Percentiles rank a stretch among this genome's conserved stretches.
Conservation (phyloP, 2,329 filamentous ascomycete species). For the Pseudogymnoascus sp. region DNA sequence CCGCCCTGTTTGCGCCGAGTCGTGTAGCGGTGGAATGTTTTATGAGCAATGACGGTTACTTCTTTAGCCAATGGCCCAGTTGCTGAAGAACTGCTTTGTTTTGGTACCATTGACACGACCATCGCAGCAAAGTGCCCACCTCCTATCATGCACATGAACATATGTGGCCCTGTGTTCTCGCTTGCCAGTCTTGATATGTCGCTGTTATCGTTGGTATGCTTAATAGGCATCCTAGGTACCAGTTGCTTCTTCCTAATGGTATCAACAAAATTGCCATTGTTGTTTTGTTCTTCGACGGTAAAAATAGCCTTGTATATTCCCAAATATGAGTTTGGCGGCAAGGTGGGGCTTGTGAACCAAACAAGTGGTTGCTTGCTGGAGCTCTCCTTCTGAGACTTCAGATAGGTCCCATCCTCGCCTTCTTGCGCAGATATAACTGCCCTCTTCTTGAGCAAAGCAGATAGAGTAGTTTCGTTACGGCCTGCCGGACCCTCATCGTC, state of each 20-base stretch:
- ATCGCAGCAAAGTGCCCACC: slow-evolving; percentile 96
- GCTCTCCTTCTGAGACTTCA: slow-evolving; percentile 42
- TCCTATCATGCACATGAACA: slow-evolving; percentile 97
- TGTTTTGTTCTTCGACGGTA: slow-evolving; percentile 59
- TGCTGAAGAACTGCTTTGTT: slow-evolving; percentile 58
- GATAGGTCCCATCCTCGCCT: slow-evolving; percentile 38
- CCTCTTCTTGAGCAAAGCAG: slow-evolving; percentile 71
- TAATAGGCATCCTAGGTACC: slow-evolving; percentile 44
- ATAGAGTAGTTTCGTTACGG: slow-evolving; percentile 62
- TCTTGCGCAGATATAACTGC: slow-evolving; percentile 55
- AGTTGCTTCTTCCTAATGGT: slow-evolving; percentile 71
- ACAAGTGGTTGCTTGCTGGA: slow-evolving; percentile 65
- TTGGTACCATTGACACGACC: slow-evolving; percentile 81
- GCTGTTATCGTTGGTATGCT: slow-evolving; percentile 42
- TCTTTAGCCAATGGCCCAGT: slow-evolving; percentile 70
- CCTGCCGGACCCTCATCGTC: slow-evolving; percentile 47
- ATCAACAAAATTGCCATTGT: slow-evolving; percentile 52
- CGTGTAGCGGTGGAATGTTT: slow-evolving; percentile 96
- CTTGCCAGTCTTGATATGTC: slow-evolving; percentile 48
- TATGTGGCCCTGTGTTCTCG: slow-evolving; percentile 64
- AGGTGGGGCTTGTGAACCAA: slow-evolving; percentile 71
- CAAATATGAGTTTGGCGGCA: slow-evolving; percentile 72
- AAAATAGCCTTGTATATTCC: slow-evolving; percentile 82
- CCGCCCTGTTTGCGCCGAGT: slow-evolving; percentile 94
- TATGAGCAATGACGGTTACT: slow-evolving; percentile 83